Evolutionary conservation across 148 eudicot genomes (phyloP).

Genomic region (Dysphania ambrosioides): DNA sequence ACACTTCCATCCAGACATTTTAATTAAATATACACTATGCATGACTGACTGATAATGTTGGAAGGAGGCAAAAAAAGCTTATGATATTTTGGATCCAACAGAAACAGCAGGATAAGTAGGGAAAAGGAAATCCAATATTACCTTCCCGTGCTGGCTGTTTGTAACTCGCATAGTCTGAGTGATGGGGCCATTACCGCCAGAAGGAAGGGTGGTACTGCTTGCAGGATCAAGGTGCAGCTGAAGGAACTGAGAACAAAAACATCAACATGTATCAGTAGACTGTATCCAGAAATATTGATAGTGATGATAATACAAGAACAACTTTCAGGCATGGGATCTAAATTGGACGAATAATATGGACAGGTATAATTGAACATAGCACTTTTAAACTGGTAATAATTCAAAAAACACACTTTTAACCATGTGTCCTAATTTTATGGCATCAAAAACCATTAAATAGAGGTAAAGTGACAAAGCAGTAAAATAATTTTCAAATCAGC

Average conservation of each 20-base stretch:
- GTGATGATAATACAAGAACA: neutral
- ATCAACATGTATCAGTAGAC: slow-evolving; percentile 20
- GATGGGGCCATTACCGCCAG: slow-evolving; percentile 64
- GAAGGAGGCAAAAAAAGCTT: neutral
- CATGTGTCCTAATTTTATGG: too few species aligned
- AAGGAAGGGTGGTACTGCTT: slow-evolving; percentile 67
- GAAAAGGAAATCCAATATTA: slow-evolving; percentile 23
- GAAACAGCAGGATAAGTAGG: neutral
- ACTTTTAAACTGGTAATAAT: too few species aligned
- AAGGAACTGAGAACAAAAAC: slow-evolving; percentile 64
- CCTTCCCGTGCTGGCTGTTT: slow-evolving; percentile 98
- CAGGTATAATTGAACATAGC: too few species aligned
- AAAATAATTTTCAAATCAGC: too few species aligned
- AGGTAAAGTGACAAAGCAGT: too few species aligned
- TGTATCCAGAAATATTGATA: neutral
- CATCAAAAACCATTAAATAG: too few species aligned
- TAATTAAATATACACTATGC: too few species aligned
- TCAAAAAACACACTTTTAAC: too few species aligned
- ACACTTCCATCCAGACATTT: neutral
- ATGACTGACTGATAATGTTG: too few species aligned
- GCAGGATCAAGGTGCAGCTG: slow-evolving; percentile 94
- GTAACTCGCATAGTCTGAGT: slow-evolving; percentile 68
- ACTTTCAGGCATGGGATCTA: neutral
- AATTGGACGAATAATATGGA: too few species aligned
- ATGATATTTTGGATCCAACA: neutral